Conservation (phyloP, 2,329 filamentous ascomycete species). For the Pseudocercospora eumusae region DNA sequence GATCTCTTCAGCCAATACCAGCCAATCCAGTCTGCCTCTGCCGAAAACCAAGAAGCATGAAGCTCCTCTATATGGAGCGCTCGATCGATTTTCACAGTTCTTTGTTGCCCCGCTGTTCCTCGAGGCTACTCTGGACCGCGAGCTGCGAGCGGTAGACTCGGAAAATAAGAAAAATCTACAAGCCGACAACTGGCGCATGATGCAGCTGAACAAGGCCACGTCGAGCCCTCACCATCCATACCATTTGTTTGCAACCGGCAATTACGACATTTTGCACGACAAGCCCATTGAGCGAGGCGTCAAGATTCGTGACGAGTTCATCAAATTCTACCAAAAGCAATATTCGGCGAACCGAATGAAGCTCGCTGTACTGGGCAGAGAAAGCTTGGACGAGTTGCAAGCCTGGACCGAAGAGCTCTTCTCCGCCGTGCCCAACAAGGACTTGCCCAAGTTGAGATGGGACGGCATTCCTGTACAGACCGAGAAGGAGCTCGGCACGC, state of each 20-base stretch:
- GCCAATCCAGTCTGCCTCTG: slow-evolving; percentile 41
- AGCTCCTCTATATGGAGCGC: slow-evolving; percentile 73
- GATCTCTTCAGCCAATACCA: slow-evolving; percentile 41
- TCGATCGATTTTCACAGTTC: slow-evolving; percentile 92
- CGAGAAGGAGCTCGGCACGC: slow-evolving; percentile 63
- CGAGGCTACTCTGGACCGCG: slow-evolving; percentile 79
- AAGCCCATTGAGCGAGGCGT: slow-evolving; percentile 76
- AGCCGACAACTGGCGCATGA: slow-evolving; percentile 81
- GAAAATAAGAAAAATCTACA: slow-evolving; percentile 98
- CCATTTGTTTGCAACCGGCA: slow-evolving; percentile 89
- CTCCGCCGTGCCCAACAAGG: slow-evolving; percentile 76
- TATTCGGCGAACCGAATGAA: slow-evolving; percentile 96
- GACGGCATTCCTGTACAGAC: slow-evolving; percentile 63
- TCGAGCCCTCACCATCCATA: slow-evolving; percentile 86
- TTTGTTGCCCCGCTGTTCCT: slow-evolving; percentile 88
- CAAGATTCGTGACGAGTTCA: slow-evolving; percentile 86
- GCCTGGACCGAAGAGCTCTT: slow-evolving; percentile 84
- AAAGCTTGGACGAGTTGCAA: slow-evolving; percentile 78
- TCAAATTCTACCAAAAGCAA: slow-evolving; percentile 83
- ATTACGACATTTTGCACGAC: slow-evolving; percentile 80
- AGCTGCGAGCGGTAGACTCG: slow-evolving; percentile 85
- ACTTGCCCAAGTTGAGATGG: slow-evolving; percentile 69
- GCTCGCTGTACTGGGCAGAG: slow-evolving; percentile 79
- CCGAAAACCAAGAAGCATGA: slow-evolving; percentile 41
- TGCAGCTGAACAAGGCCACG: slow-evolving; percentile 85